These are phyloP conservation scores for Podospora anserina DNA, from an alignment of 495 filamentous ascomycete species.

Conservation along the genomic window DNA sequence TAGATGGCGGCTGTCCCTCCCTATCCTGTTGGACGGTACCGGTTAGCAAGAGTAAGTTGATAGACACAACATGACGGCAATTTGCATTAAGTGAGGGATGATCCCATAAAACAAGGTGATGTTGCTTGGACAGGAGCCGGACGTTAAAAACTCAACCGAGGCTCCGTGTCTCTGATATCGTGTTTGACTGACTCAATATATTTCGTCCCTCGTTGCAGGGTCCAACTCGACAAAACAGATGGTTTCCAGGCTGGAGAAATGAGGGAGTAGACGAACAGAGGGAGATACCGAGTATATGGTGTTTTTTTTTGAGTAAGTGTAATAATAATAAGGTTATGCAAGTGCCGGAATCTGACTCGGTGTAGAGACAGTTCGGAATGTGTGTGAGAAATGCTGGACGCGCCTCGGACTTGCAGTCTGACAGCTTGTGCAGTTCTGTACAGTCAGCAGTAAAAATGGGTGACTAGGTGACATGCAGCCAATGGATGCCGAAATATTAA, in stretches of 20 bases:
- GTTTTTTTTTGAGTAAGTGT: not conserved
- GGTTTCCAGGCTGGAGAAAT: too few species aligned
- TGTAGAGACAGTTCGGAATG: not conserved
- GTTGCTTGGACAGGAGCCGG: not conserved
- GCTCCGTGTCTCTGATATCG: not conserved
- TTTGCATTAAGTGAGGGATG: not conserved
- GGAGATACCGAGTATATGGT: not conserved
- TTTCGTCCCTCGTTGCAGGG: not conserved
- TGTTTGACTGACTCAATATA: not conserved
- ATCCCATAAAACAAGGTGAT: not conserved
- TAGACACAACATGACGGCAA: not conserved
- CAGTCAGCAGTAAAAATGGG: too few species aligned
- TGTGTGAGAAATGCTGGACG: not conserved
- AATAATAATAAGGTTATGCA: not conserved
- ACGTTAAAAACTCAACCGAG: not conserved
- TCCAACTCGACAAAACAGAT: not conserved
- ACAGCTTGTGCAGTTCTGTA: not conserved
- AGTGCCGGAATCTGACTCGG: not conserved
- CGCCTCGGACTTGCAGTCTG: not conserved
- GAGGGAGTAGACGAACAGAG: not conserved
- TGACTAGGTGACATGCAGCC: not conserved
- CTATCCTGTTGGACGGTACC: not conserved
- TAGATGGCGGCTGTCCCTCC: not conserved
- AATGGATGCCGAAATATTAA: not conserved
- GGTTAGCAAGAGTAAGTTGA: not conserved